Evolutionary conservation across 139 green algal species (phyloP), one percentile per base, ranked within the genome.

Genomic region (Haematococcus lacustris): DNA sequence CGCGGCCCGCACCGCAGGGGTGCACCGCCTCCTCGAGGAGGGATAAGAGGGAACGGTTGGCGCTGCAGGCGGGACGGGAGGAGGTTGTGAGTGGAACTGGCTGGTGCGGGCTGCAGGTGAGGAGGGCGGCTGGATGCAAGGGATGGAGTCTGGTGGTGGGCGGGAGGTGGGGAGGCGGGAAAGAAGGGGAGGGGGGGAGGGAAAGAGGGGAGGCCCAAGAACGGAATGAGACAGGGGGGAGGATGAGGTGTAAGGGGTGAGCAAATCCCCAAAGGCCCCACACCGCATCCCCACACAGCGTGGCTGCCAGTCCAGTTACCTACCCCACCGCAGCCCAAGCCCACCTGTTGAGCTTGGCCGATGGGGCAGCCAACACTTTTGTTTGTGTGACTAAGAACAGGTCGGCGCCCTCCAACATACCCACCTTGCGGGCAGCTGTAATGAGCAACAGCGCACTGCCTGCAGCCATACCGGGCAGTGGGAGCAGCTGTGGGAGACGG

Each of bases 351-450:
- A n/a, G n/a, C n/a, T n/a, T n/a, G n/a, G n/a, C n/a, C n/a, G n/a
- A n/a, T n/a, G n/a, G n/a, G n/a, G n/a, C n/a, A n/a, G 75, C 78
- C 33, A 92, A 70, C 35, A 93, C 76, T 62, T 77, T 35, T 1
- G 82, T 87, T 32, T 60, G 38, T 0, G 82, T 83, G 23, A 93
- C 80, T 25, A 83, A 83, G 32, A 85, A 78, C 37, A 95, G 67
- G 21, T 71, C 85, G 21, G 78, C 84, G 71, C 84, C 78, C 43
- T 79, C 38, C 47, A 82, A 33, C 1, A 34, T 76, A 2, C 66
- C 73, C 30, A 73, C 73, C 1, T 51, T 30, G 23, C n/a, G 50
- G 51, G 73, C 73, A 37, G 66, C 34, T 13, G 73, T 78, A 7
- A 62, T 51, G 3, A 73, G 66, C 4, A 78, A 34, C 3, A 78